phyloP scores from a whole-genome alignment of 148 eudicot genomes.

The Gaultheria prostrata region DNA sequence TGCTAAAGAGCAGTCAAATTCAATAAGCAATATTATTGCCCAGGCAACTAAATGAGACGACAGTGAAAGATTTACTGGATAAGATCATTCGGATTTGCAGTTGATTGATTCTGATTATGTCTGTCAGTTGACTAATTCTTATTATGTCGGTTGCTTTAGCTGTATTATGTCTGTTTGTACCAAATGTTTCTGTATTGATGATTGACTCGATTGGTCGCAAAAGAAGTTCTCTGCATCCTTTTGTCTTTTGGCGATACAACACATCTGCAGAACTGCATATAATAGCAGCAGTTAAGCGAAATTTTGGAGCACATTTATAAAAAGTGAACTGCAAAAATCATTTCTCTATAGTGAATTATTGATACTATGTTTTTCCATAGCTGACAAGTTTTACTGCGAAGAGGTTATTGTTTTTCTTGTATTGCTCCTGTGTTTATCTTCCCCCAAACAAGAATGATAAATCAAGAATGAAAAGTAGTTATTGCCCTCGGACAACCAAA shows the following conservation, averaged over 20 bases:
- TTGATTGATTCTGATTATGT: neutral
- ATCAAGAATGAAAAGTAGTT: neutral
- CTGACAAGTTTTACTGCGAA: neutral
- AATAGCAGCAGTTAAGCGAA: neutral
- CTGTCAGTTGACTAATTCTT: neutral
- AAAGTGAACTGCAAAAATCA: neutral
- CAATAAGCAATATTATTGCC: conserved; percentile 79
- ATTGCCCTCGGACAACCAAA: neutral
- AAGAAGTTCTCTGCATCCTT: neutral
- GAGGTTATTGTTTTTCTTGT: neutral
- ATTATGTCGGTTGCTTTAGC: neutral
- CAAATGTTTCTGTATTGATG: neutral
- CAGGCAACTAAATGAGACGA: conserved; percentile 74
- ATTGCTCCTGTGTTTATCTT: neutral
- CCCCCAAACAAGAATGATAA: neutral
- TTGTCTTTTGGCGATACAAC: neutral
- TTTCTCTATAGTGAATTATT: neutral
- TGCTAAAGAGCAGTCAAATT: conserved; percentile 79
- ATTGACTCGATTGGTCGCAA: neutral
- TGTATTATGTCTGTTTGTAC: neutral
- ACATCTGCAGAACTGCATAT: neutral
- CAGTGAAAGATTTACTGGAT: neutral
- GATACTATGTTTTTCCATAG: neutral
- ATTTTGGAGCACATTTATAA: neutral
- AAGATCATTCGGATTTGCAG: neutral